A percentile compares a stretch with the other conserved stretches of the same genome.
phyloP scores from a whole-genome alignment of 768 basidiomycete genomes.

The Vararia minispora region DNA sequence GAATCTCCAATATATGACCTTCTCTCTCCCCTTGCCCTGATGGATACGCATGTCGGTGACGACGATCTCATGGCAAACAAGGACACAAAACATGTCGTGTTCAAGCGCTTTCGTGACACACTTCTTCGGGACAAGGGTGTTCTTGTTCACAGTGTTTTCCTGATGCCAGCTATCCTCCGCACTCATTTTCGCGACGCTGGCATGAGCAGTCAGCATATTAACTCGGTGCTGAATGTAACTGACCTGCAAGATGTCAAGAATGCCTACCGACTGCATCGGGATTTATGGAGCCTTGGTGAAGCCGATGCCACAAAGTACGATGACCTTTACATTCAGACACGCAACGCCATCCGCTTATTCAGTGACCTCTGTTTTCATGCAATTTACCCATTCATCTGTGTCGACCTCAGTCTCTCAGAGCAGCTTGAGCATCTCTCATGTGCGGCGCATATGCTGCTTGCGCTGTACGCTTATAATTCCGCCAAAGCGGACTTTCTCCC shows the following conservation, averaged over 20 bases:
- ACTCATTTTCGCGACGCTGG: not conserved
- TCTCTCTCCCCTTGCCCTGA: not conserved
- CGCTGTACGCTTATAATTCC: too few species aligned
- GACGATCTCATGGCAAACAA: conserved; percentile 3
- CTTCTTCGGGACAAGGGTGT: not conserved
- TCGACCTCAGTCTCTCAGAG: not conserved
- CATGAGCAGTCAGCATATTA: not conserved
- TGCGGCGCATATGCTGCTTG: not conserved
- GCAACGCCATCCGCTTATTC: not conserved
- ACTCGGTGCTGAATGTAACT: not conserved
- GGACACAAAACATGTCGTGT: conserved; percentile 2
- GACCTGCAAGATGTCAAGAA: not conserved
- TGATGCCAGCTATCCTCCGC: not conserved
- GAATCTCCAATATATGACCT: not conserved
- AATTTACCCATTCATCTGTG: not conserved
- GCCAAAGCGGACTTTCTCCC: conserved; percentile 8
- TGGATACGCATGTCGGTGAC: not conserved
- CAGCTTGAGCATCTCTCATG: not conserved
- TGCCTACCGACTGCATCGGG: not conserved
- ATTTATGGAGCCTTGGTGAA: not conserved
- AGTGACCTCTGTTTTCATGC: not conserved
- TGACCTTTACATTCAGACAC: too few species aligned
- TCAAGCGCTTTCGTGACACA: not conserved
- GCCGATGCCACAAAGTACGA: too few species aligned
- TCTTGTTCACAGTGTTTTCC: not conserved